Percentiles rank a stretch among this genome's conserved stretches.
Conservation (phyloP, 2,329 filamentous ascomycete genomes). For the Sclerotinia spermophila region DNA sequence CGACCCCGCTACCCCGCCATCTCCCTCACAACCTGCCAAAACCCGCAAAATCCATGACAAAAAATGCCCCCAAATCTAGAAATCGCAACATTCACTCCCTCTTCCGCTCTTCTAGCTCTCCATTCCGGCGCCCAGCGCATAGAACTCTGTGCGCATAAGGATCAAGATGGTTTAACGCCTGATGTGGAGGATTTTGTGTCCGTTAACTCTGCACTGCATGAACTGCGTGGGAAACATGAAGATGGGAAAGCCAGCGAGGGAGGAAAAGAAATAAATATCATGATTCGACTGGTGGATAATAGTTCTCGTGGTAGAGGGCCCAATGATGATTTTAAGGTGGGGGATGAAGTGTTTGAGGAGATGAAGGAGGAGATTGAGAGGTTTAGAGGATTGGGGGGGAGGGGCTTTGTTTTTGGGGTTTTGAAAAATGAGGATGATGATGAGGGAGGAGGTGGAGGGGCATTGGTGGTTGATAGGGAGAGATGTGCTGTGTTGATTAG, state of each 20-base stretch:
- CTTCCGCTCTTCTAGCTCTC: conserved; percentile 44
- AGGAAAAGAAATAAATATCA: conserved; percentile 37
- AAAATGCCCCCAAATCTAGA: conserved; percentile 38
- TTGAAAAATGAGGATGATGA: conserved; percentile 31
- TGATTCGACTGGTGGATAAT: conserved; percentile 47
- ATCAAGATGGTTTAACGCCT: conserved; percentile 43
- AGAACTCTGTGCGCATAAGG: conserved; percentile 46
- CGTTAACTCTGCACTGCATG: not conserved
- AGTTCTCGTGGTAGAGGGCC: not conserved
- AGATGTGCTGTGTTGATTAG: conserved; percentile 43
- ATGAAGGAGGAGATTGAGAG: conserved; percentile 43
- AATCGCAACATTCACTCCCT: conserved; percentile 47
- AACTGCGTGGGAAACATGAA: not conserved
- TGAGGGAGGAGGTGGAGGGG: not conserved
- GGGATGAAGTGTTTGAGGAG: not conserved
- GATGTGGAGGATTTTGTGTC: conserved; percentile 25
- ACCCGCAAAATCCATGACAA: no score
- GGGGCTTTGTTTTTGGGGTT: conserved; percentile 53
- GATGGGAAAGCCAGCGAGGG: not conserved
- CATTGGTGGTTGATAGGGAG: conserved; percentile 39
- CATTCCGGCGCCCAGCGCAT: conserved; percentile 46
- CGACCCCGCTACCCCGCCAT: not conserved
- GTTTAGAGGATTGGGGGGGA: conserved; percentile 38
- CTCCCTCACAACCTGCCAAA: no score
- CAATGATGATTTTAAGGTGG: not conserved